A percentile compares a stretch with the other conserved stretches of the same genome.
Conservation (phyloP, 225 moss, liverwort and hornwort species). For the Straminergon stramineum region DNA sequence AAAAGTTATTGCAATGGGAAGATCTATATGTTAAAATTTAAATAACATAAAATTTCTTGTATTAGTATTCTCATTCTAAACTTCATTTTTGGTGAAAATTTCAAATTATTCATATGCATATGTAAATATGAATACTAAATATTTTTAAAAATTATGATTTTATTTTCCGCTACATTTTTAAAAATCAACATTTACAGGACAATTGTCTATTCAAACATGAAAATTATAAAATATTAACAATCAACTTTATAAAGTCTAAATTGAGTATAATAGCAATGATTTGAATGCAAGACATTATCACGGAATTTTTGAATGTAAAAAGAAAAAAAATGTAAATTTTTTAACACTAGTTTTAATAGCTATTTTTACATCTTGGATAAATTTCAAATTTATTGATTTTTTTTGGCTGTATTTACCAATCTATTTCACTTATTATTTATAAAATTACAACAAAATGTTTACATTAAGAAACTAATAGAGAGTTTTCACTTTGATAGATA, state of each 20-base stretch:
- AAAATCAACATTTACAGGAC: background rate
- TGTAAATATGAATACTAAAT: background rate
- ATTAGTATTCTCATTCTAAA: background rate
- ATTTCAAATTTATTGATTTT: background rate
- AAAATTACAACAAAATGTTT: too few relatives aligned
- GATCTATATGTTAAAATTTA: background rate
- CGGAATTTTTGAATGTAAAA: background rate
- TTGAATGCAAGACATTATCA: background rate
- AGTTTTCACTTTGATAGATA: background rate
- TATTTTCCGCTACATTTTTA: background rate
- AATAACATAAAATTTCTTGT: too few relatives aligned
- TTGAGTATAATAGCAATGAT: background rate
- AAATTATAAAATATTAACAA: background rate
- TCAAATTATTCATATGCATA: background rate
- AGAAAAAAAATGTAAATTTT: background rate
- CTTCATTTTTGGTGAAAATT: background rate
- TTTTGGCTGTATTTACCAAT: background rate
- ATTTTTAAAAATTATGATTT: background rate
- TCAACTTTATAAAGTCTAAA: background rate
- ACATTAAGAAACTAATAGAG: background rate
- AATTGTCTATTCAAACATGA: too few relatives aligned
- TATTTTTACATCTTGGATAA: accelerated
- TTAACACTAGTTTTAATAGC: background rate
- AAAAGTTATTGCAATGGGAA: background rate
- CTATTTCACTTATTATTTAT: background rate